Conservation (phyloP, 768 basidiomycete genomes). For the Peribolospora baueri region DNA sequence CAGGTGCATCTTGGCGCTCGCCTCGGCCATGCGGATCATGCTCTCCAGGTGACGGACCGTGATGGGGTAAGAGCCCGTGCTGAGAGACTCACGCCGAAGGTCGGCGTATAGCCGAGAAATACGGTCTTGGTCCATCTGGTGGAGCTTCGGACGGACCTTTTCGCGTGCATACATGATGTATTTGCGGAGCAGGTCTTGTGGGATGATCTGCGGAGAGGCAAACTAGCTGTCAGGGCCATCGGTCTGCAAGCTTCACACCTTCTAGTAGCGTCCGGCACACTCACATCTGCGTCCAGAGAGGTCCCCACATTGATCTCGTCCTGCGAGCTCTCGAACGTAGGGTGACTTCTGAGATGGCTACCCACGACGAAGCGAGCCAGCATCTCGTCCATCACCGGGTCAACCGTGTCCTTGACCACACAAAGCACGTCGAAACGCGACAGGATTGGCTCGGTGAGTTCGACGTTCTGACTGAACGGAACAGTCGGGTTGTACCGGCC, state of each 20-base stretch:
- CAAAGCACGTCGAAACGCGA: conserved; percentile 95
- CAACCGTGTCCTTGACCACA: conserved; percentile 91
- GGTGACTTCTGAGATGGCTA: conserved; percentile 80
- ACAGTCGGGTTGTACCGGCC: conserved; percentile 96
- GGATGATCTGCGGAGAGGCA: conserved; percentile 44
- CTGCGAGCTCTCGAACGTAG: conserved; percentile 45
- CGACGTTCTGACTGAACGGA: conserved; percentile 94
- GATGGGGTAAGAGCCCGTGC: conserved; percentile 96
- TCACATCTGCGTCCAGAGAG: conserved; percentile 24
- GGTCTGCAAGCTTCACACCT: background rate
- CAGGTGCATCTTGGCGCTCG: conserved; percentile 92
- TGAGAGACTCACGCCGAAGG: conserved; percentile 78
- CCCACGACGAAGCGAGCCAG: conserved; percentile 95
- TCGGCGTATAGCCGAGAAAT: conserved; percentile 81
- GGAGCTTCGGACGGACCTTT: conserved; percentile 71
- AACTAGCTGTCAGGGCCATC: background rate
- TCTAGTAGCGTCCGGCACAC: background rate
- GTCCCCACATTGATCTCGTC: conserved; percentile 93
- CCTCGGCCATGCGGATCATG: conserved; percentile 98
- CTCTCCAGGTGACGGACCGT: conserved; percentile 94
- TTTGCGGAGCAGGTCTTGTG: conserved; percentile 83
- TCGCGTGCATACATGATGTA: conserved; percentile 99
- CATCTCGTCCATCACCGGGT: conserved; percentile 89
- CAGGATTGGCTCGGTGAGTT: conserved; percentile 89
- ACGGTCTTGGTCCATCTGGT: conserved; percentile 89